Percentiles rank a stretch among this genome's conserved stretches.
phyloP scores from a whole-genome alignment of 2,329 filamentous ascomycete species.

The Fusarium floridanum region DNA sequence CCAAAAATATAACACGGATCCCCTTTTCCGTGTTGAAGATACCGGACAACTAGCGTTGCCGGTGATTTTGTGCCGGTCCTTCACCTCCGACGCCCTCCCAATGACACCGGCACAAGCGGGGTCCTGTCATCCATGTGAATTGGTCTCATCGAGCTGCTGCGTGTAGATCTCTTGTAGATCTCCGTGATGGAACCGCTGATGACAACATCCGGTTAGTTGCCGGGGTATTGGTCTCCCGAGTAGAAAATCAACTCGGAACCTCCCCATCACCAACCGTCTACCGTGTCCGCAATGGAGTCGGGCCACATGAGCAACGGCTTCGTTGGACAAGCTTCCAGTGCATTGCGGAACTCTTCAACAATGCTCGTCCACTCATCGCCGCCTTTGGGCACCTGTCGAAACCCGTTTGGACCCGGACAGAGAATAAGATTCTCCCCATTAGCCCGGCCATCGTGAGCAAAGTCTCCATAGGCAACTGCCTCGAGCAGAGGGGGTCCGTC shows the following conservation, averaged over 20 bases:
- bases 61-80: background rate
- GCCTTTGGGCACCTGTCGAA: background rate
- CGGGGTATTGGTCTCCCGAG: background rate
- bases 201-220: background rate
- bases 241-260: background rate
- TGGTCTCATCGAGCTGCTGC: fast-evolving
- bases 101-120: background rate
- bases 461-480: background rate
- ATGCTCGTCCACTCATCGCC: background rate
- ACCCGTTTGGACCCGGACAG: background rate
- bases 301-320: background rate
- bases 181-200: background rate
- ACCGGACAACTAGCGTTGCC: slow-evolving; percentile 1
- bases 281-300: no score
- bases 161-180: background rate
- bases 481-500: background rate
- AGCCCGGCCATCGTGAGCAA: background rate
- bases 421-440: background rate
- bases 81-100: background rate
- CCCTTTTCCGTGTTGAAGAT: background rate
- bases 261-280: no score
- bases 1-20: background rate
- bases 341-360: background rate
- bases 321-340: background rate
- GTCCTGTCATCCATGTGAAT: background rate